Base-by-base conservation (phyloP, 768 basidiomycete species). In the Mycena leptocephala region DNA sequence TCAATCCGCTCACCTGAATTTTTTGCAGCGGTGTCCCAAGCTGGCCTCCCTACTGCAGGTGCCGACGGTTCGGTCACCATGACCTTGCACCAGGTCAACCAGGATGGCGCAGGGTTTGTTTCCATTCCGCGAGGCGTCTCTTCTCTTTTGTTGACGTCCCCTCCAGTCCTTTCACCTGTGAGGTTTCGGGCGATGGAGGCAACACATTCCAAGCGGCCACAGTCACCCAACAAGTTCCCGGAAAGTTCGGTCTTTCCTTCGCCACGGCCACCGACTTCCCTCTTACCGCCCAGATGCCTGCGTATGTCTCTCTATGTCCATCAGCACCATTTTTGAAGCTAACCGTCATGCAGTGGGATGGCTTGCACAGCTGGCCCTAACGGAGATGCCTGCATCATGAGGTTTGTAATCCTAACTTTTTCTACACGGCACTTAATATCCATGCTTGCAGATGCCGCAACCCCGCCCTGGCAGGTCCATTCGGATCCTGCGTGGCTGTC, bases 51-150 rank as follows among this genome's bases (percentile, higher is more conserved):
- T 5, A 72, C 74, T 1, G 74, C 77, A 13, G 77, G 28, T n/a
- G 58, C 71, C 16, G 77, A 78, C 33, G 77, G 77, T 24, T 61
- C 68, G 1, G 63, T 78, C 22, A 58, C 70, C 51, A 78, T 78
- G 77, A 78, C 70, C 35, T 62, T 78, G 26, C 77, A 78, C 56
- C 77, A 78, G 35, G 77, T 78, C 1, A 78, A 78, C 71, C 71
- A 75, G 71, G 77, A 78, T 32, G 77, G 77, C 30, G 77, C 77
- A 14, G 77, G 77, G 72, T 76, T 51, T 2, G 75, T 66, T 62
- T 24, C 2, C 4, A 2, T 22, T 72, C 7, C 48, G n/a, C 58
- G 8, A 6, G 6, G 28, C 28, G 37, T n/a, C 3, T 32, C 33
- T 20, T 24, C 28, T n/a, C 43, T 28, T 28, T 33, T 39, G 48